Evolutionary conservation across 2,329 filamentous ascomycete species (phyloP).

Genomic region (Escovopsis sp.): DNA sequence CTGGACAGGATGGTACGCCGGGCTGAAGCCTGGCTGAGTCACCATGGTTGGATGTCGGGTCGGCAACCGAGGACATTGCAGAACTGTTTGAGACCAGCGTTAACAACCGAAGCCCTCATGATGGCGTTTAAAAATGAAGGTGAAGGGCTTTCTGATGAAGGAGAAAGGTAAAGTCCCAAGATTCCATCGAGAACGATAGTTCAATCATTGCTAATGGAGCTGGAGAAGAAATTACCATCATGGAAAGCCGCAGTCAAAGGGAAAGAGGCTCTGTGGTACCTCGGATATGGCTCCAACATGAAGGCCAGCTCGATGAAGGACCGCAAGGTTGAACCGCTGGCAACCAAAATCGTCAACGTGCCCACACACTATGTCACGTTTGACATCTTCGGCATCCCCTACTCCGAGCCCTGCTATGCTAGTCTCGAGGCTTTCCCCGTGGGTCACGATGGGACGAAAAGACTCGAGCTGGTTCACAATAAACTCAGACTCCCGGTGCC

Average conservation of each 20-base stretch:
- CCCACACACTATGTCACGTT: conserved; percentile 5
- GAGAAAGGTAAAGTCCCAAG: no score
- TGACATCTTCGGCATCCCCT: conserved; percentile 5
- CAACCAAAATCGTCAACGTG: conserved; percentile 2
- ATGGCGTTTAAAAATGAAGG: no score
- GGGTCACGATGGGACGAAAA: not conserved
- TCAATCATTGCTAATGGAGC: not conserved
- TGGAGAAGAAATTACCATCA: not conserved
- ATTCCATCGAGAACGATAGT: no score
- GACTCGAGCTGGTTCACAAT: not conserved
- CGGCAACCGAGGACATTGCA: no score
- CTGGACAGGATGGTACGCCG: no score
- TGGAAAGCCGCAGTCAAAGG: conserved; percentile 1
- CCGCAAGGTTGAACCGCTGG: conserved; percentile 3
- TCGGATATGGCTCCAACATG: conserved; percentile 6
- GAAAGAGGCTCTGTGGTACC: conserved; percentile 1
- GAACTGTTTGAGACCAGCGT: no score
- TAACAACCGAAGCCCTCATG: no score
- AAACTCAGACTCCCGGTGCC: not conserved
- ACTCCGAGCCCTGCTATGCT: conserved; percentile 5
- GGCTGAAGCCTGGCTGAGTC: no score
- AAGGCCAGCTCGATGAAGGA: conserved; percentile 3
- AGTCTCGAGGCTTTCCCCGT: conserved; percentile 3
- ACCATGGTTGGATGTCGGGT: no score
- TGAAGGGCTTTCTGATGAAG: no score